Evolutionary conservation across 768 basidiomycete species (phyloP).

Genomic region (Pholiota molesta): DNA sequence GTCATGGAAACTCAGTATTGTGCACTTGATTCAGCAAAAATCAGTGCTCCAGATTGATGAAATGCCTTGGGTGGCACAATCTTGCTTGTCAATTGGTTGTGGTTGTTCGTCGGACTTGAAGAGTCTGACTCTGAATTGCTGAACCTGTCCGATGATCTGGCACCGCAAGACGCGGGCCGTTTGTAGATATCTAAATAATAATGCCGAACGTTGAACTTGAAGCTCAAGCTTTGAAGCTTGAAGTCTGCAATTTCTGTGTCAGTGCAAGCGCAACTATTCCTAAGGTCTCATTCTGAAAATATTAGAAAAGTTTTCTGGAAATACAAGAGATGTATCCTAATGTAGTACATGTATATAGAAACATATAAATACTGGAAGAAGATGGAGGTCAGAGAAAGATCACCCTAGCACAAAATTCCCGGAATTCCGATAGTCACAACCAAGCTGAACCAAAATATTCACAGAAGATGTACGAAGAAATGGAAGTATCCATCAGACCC

Average conservation of each 20-base stretch:
- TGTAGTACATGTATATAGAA: constrained; percentile 12
- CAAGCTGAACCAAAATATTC: background rate
- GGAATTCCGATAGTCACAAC: background rate
- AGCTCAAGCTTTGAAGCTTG: no score
- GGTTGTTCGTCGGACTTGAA: no score
- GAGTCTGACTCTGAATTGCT: background rate
- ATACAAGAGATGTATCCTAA: constrained; percentile 3
- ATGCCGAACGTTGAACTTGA: no score
- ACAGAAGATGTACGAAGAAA: background rate
- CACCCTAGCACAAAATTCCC: background rate
- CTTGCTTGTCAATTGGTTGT: no score
- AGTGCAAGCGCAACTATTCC: no score
- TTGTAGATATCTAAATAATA: background rate
- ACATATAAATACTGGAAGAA: constrained; percentile 8
- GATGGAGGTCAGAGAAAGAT: background rate
- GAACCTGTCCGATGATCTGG: background rate
- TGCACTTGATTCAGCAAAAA: background rate
- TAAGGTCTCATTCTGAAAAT: no score
- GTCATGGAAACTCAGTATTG: background rate
- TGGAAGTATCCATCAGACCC: background rate
- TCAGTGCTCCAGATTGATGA: no score
- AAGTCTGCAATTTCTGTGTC: no score
- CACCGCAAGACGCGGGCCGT: background rate
- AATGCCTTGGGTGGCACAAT: no score
- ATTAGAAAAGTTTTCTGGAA: background rate